Base-by-base conservation (phyloP, 1,284 basidiomycete genomes). In the Heterobasidion irregulare region DNA sequence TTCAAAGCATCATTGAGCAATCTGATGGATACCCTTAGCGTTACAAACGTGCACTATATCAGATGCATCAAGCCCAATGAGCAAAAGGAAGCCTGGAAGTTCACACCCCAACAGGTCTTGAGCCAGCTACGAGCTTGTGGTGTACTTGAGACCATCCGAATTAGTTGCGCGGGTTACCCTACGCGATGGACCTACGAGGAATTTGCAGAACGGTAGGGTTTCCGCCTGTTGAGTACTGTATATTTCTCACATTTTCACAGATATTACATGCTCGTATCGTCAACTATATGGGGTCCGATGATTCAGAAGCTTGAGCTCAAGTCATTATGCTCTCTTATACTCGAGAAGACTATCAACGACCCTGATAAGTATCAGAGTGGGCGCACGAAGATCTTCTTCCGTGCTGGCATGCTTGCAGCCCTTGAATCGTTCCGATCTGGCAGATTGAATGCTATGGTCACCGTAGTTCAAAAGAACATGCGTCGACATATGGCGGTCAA, bases 41-140 rank as follows among this genome's bases (percentile, higher is more conserved):
- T 92, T 59, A 99, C 97, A 19, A 98, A 99, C 65, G 97, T 98
- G 1, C 97, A 99, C 70, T 99, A 99, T 68, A 99, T 99, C 65
- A 87, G 97, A 54, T 99, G 97, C 72, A 99, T 99, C 78, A 99
- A 99, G 71, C 97, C 97, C 1, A 99, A 99, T 69, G 97, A 99
- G 66, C 80, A 83, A 59, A 99, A 99, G 74, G 84, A 80, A 57
- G 94, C 97, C 18, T 99, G 97, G 97, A 92, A 94, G 67, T 95
- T 98, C 64, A 86, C 92, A 55, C 92, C 96, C 32, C 93, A 96
- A 63, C 95, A 98, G 69, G 96, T 99, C 15, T 74, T 99, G 44
- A 88, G 93, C 36, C 97, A 99, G 69, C 76, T 99, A 43, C 83
- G 97, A 49, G 97, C 97, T 56, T 99, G 97, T 72, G 97, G 97